These are phyloP conservation scores for Geosmithia morbida DNA, from an alignment of 2,329 filamentous ascomycete genomes.

Conservation along the genomic window DNA sequence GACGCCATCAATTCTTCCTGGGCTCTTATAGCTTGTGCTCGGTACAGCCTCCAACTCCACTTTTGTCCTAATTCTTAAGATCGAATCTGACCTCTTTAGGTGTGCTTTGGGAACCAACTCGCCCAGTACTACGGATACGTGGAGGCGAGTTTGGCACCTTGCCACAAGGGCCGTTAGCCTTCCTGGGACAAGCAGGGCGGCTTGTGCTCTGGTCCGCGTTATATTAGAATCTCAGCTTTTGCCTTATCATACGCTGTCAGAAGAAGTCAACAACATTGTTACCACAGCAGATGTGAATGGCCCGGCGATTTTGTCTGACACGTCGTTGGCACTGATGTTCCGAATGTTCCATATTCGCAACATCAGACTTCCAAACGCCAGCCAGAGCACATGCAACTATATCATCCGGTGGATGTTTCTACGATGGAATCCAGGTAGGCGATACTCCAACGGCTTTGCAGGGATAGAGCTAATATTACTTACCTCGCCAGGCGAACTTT, in stretches of 20 bases:
- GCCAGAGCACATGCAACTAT: conserved; percentile 51
- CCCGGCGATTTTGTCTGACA: conserved; percentile 65
- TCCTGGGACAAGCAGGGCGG: conserved; percentile 57
- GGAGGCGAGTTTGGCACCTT: conserved; percentile 65
- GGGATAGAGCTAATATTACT: not conserved
- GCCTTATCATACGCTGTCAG: conserved; percentile 49
- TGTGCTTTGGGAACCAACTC: conserved; percentile 3
- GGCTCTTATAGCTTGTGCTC: conserved; percentile 71
- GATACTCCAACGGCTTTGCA: conserved; percentile 1
- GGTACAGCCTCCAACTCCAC: conserved; percentile 33
- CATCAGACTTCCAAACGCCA: conserved; percentile 52
- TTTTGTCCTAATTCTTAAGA: conserved; percentile 8
- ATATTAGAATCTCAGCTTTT: conserved; percentile 55
- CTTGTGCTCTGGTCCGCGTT: conserved; percentile 56
- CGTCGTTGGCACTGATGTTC: conserved; percentile 59
- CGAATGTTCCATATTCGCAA: conserved; percentile 53
- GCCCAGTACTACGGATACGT: conserved; percentile 30
- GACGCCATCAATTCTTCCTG: conserved; percentile 54
- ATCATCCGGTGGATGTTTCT: conserved; percentile 71
- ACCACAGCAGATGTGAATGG: conserved; percentile 70
- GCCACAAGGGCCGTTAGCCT: conserved; percentile 58
- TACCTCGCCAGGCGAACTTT: conserved; percentile 40
- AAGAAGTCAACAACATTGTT: conserved; percentile 59
- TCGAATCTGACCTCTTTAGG: not conserved
- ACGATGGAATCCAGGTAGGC: conserved; percentile 68